Evolutionary conservation across 495 filamentous ascomycete species (phyloP).

Genomic region (Aspergillus olivimuriae): DNA sequence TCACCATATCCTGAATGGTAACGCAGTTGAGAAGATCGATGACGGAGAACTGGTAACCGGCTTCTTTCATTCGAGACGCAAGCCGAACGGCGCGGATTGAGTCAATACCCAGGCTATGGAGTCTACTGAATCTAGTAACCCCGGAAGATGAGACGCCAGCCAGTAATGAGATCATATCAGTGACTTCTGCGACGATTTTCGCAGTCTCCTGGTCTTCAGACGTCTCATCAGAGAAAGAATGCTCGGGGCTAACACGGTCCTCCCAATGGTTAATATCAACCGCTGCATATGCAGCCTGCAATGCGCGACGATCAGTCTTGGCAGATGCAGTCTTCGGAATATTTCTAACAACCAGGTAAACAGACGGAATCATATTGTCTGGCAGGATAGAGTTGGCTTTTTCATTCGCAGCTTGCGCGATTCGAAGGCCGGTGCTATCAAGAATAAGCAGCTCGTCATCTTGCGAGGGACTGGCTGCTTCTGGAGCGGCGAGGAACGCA

Average conservation of each 20-base stretch:
- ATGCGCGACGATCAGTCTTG: conserved; percentile 25
- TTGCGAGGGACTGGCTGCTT: conserved; percentile 1
- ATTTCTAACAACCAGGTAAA: conserved; percentile 21
- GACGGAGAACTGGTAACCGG: conserved; percentile 20
- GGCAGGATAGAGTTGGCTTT: conserved; percentile 20
- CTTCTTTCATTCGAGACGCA: conserved; percentile 20
- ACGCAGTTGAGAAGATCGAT: conserved; percentile 23
- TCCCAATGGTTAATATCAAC: conserved; percentile 29
- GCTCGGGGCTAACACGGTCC: conserved; percentile 13
- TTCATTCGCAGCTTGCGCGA: conserved; percentile 17
- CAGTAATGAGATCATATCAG: conserved; percentile 19
- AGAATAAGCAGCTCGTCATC: conserved; percentile 8
- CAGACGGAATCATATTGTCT: conserved; percentile 28
- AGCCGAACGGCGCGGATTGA: conserved; percentile 30
- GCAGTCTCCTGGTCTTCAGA: conserved; percentile 1
- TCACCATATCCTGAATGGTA: conserved; percentile 19
- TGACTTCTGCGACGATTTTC: conserved; percentile 9
- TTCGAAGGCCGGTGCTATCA: conserved; percentile 10
- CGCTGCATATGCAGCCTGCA: conserved; percentile 21
- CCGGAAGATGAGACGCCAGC: conserved; percentile 17
- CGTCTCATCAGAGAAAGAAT: neutral
- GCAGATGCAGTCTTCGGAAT: conserved; percentile 30
- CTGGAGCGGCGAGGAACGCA: conserved; percentile 25
- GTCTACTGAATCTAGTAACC: conserved; percentile 18
- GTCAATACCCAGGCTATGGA: conserved; percentile 29